Conservation (phyloP, 208 protist species). For the Acanthamoeba rhysodes region DNA sequence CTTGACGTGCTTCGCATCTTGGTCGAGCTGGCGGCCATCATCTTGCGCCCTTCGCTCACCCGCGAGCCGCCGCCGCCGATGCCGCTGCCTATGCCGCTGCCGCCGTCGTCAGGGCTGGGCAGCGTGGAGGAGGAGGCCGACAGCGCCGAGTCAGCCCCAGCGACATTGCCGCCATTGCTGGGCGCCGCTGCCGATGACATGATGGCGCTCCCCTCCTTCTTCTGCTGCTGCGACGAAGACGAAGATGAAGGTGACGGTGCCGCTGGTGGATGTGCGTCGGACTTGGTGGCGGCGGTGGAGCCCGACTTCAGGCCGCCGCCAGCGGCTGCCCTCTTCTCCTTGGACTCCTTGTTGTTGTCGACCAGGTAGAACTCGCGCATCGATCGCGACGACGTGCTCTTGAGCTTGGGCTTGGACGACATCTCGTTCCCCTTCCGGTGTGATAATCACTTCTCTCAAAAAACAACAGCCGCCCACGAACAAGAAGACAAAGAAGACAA, state of each 20-base stretch:
- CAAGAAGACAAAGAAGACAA: too few species aligned
- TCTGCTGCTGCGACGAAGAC: not conserved
- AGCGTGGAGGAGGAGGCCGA: too few species aligned
- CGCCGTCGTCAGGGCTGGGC: too few species aligned
- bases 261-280: not conserved
- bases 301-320: not conserved
- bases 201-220: too few species aligned
- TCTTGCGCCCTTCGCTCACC: constrained; percentile 42
- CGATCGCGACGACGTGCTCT: constrained; percentile 40
- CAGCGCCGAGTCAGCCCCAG: too few species aligned
- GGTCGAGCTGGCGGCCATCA: not conserved
- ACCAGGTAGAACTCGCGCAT: constrained; percentile 31
- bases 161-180: too few species aligned
- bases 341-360: not conserved
- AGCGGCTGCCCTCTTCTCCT: not conserved
- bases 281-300: not conserved
- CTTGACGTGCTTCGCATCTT: constrained; percentile 31
- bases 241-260: not conserved
- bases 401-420: constrained; percentile 17
- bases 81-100: too few species aligned
- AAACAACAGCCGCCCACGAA: too few species aligned
- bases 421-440: not conserved
- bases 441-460: too few species aligned
- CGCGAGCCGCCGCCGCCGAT: too few species aligned
- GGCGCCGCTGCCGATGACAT: too few species aligned